phyloP scores from a whole-genome alignment of 2,329 filamentous ascomycete species.

The Lachnellula cervina region DNA sequence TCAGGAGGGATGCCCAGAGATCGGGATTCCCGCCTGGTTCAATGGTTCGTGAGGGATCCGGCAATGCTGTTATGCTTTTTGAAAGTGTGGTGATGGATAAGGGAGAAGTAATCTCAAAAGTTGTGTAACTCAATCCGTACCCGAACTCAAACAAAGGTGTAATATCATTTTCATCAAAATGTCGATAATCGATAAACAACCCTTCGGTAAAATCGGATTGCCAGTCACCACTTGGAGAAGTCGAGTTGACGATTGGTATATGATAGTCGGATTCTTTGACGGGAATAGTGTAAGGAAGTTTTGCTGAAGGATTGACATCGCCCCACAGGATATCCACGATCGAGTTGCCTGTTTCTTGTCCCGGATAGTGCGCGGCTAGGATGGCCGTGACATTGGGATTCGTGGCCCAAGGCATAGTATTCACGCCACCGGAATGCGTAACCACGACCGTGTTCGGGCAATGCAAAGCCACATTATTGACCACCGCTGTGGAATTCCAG shows the following conservation, averaged over 20 bases:
- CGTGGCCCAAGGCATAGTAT: constrained; percentile 55
- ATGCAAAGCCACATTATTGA: constrained; percentile 42
- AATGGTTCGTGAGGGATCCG: constrained; percentile 34
- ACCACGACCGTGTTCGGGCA: constrained; percentile 59
- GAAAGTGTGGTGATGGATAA: constrained; percentile 29
- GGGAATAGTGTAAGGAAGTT: constrained; percentile 54
- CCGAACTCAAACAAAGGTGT: constrained; percentile 75
- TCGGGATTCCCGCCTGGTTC: constrained; percentile 50
- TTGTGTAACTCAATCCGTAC: constrained; percentile 73
- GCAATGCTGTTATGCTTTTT: constrained; percentile 36
- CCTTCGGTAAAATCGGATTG: constrained; percentile 70
- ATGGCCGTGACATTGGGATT: constrained; percentile 58
- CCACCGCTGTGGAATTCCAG: constrained; percentile 16
- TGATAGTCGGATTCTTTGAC: constrained; percentile 48
- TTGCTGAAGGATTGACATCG: constrained; percentile 46
- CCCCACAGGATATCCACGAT: constrained; percentile 59
- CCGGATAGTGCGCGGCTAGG: constrained; percentile 53
- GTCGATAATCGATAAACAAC: constrained; percentile 72
- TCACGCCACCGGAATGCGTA: constrained; percentile 60
- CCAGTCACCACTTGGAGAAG: constrained; percentile 13
- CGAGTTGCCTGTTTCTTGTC: constrained; percentile 56
- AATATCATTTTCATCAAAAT: constrained; percentile 56
- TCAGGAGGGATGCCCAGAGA: constrained; percentile 49
- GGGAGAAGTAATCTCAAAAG: constrained; percentile 48
- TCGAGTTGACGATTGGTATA: constrained; percentile 43